A percentile compares a stretch with the other conserved stretches of the same genome.
phyloP scores from a whole-genome alignment of 2,329 filamentous ascomycete genomes.

The Exophiala viscosa region DNA sequence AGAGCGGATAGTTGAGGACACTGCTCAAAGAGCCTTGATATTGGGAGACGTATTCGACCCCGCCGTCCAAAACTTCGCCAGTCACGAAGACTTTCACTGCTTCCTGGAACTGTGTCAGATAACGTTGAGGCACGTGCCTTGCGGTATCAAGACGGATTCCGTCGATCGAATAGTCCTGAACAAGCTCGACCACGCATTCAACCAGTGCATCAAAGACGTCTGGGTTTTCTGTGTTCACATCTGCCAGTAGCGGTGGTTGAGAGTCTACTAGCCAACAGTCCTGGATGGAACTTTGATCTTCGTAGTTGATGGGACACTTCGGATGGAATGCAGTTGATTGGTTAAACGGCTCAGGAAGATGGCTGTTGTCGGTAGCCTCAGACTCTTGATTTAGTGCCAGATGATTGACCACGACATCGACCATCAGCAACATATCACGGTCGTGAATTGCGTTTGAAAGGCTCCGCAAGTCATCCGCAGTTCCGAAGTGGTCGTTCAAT shows the following conservation, averaged over 20 bases:
- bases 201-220: conserved; percentile 41
- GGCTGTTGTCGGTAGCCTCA: conserved; percentile 26
- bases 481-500: conserved; percentile 50
- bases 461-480: conserved; percentile 44
- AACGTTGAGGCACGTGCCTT: conserved; percentile 44
- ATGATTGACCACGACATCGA: conserved; percentile 52
- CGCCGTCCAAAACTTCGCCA: conserved; percentile 44
- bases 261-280: conserved; percentile 52
- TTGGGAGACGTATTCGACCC: conserved; percentile 37
- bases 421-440: conserved; percentile 51
- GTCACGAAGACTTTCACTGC: conserved; percentile 44
- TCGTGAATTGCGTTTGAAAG: conserved; percentile 45
- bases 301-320: conserved; percentile 34
- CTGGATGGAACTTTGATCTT: conserved; percentile 31
- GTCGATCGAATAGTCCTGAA: conserved; percentile 46
- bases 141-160: conserved; percentile 52
- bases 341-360: conserved; percentile 31
- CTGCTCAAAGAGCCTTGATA: conserved; percentile 44
- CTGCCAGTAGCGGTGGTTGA: conserved; percentile 42
- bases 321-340: conserved; percentile 34
- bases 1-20: conserved; percentile 48
- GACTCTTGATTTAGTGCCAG: conserved; percentile 36
- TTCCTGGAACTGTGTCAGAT: conserved; percentile 39
- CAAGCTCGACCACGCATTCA: conserved; percentile 40
- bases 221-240: conserved; percentile 45